Percentiles rank a stretch among this genome's conserved stretches.
Evolutionary conservation across 2,329 filamentous ascomycete genomes (phyloP).

Genomic region (Helotiales sp.): DNA sequence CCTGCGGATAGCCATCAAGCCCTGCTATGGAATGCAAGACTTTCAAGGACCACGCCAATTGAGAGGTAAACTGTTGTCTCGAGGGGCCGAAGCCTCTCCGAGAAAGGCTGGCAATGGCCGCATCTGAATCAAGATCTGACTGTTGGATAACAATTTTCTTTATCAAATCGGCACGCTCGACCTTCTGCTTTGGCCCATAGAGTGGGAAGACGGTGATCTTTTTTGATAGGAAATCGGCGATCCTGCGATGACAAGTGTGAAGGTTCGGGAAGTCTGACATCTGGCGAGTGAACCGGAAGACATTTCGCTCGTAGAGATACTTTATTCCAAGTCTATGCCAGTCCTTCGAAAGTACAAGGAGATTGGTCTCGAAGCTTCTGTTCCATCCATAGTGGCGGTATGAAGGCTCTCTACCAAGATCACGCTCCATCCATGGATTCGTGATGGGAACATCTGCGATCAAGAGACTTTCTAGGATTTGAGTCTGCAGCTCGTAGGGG

Average conservation of each 20-base stretch:
- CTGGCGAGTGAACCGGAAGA: background rate
- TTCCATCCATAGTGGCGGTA: too few relatives aligned
- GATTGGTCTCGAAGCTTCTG: background rate
- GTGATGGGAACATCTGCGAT: too few relatives aligned
- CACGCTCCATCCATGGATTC: background rate
- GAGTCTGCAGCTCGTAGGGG: too few relatives aligned
- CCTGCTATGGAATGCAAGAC: too few relatives aligned
- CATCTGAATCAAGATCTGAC: background rate
- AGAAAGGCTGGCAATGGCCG: background rate
- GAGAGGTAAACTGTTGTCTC: background rate
- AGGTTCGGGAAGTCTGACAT: background rate
- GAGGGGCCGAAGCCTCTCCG: background rate
- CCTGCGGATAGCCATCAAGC: too few relatives aligned
- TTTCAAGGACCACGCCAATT: background rate
- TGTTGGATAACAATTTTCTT: background rate
- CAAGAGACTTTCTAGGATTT: too few relatives aligned
- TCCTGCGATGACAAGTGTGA: background rate
- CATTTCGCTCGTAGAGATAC: background rate
- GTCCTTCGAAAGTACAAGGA: background rate
- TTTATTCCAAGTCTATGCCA: background rate
- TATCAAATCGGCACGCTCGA: too few relatives aligned
- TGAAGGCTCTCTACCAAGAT: too few relatives aligned
- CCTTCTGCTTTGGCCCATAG: too few relatives aligned
- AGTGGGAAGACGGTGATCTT: background rate
- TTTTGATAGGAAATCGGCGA: background rate